Evolutionary conservation across 1,139 yeast genomes (phyloP).

Genomic region (Candida gigantensis): DNA sequence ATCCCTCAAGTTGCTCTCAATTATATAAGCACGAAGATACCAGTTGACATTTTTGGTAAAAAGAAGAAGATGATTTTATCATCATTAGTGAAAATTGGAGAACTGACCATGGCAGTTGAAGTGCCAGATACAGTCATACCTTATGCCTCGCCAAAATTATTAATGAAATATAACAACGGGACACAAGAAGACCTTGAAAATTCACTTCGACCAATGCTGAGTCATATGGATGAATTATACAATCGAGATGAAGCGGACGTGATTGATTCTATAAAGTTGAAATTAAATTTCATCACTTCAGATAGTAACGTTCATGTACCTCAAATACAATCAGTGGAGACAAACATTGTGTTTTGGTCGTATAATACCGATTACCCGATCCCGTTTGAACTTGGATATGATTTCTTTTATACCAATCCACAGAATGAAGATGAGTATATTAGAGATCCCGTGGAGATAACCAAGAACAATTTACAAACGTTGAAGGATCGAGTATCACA

Average conservation of each 20-base stretch:
- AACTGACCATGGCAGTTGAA: constrained; percentile 32
- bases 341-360: constrained; percentile 45
- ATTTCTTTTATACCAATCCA: constrained; percentile 39
- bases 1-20: not conserved
- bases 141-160: constrained; percentile 40
- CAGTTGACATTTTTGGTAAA: constrained; percentile 33
- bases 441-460: constrained; percentile 32
- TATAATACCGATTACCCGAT: constrained; percentile 45
- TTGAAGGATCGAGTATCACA: constrained; percentile 37
- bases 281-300: constrained; percentile 22
- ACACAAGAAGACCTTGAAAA: constrained; percentile 6
- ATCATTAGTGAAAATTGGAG: constrained; percentile 36
- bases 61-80: constrained; percentile 43
- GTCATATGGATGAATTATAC: constrained; percentile 33
- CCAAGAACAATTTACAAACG: constrained; percentile 37
- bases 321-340: constrained; percentile 31
- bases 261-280: constrained; percentile 26
- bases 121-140: constrained; percentile 40
- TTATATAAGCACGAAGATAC: constrained; percentile 8
- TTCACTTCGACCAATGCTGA: constrained; percentile 19
- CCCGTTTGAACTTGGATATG: constrained; percentile 42
- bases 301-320: constrained; percentile 29
- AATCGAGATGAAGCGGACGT: constrained; percentile 28
- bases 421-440: constrained; percentile 11
- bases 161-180: constrained; percentile 38